A percentile compares a stretch with the other conserved stretches of the same genome.
Evolutionary conservation across 1,139 yeast genomes (phyloP).

Genomic region (Sugiyamaella japonica): DNA sequence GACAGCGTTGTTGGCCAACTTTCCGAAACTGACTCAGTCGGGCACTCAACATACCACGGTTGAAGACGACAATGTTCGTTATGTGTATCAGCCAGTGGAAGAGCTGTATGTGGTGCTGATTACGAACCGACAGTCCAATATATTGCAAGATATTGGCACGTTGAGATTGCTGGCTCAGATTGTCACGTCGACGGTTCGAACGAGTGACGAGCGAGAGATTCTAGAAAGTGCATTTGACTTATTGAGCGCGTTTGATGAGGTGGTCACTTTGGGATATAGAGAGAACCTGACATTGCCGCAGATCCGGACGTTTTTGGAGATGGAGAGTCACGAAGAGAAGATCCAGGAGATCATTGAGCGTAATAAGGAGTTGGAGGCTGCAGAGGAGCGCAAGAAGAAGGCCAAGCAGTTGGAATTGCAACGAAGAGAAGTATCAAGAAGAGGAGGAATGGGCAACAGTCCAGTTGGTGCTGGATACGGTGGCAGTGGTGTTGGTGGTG

Average conservation of each 20-base stretch:
- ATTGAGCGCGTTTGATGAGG: slow-evolving; percentile 90
- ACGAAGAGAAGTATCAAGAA: slow-evolving; percentile 75
- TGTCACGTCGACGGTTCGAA: slow-evolving; percentile 69
- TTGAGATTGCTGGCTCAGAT: slow-evolving; percentile 82
- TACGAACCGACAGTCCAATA: slow-evolving; percentile 89
- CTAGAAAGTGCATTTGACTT: slow-evolving; percentile 85
- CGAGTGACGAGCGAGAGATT: slow-evolving; percentile 79
- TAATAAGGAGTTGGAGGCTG: slow-evolving; percentile 95
- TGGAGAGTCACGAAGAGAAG: slow-evolving; percentile 99
- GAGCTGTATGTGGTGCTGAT: slow-evolving; percentile 89
- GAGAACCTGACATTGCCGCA: slow-evolving; percentile 83
- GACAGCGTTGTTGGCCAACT: slow-evolving; percentile 79
- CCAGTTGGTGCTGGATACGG: slow-evolving; percentile 23
- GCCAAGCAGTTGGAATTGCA: slow-evolving; percentile 84
- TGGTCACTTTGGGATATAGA: slow-evolving; percentile 83
- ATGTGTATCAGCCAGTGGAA: slow-evolving; percentile 94
- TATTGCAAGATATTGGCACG: slow-evolving; percentile 92
- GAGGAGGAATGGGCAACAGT: slow-evolving; percentile 33
- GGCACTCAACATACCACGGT: slow-evolving; percentile 90
- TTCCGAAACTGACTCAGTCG: slow-evolving; percentile 74
- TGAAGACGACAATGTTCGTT: slow-evolving; percentile 90
- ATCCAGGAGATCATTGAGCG: slow-evolving; percentile 97
- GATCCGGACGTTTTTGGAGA: slow-evolving; percentile 85
- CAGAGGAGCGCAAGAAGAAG: slow-evolving; percentile 93
- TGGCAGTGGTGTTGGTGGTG: slow-evolving; percentile 11